phyloP scores from a whole-genome alignment of 306 rosid genomes.

The Gynostemma pentaphyllum region DNA sequence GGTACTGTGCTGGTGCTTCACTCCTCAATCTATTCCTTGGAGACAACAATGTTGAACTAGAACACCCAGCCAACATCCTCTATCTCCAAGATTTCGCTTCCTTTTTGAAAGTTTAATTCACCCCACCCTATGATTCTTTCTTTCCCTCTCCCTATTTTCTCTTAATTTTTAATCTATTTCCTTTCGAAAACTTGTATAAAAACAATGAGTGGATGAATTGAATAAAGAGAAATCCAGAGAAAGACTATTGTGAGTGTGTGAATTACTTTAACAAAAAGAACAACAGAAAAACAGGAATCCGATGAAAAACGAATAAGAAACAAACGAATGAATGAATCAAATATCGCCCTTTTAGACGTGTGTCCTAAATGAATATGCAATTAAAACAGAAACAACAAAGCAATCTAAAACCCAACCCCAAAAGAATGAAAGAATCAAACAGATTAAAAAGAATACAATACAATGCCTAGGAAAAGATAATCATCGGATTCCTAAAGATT shows the following conservation, averaged over 20 bases:
- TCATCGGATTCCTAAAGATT: conserved; percentile 96
- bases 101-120: conserved; percentile 17
- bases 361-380: conserved; percentile 50
- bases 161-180: conserved; percentile 10
- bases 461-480: conserved; percentile 40
- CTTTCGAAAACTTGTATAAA: not conserved
- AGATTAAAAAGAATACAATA: conserved; percentile 8
- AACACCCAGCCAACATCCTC: conserved; percentile 99
- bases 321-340: conserved; percentile 24
- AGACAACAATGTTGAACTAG: conserved; percentile 95
- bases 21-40: conserved; percentile 98
- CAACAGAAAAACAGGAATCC: conserved; percentile 53
- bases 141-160: conserved; percentile 16
- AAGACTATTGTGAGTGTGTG: conserved; percentile 53
- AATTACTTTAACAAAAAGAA: conserved; percentile 11
- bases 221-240: no score
- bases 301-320: conserved; percentile 46
- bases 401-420: conserved; percentile 35
- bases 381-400: no score
- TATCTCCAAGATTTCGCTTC: conserved; percentile 25
- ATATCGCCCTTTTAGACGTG: conserved; percentile 13
- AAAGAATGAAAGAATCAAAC: conserved; percentile 75
- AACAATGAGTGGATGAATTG: no score
- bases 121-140: conserved; percentile 30
- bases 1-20: conserved; percentile 80